A percentile compares a stretch with the other conserved stretches of the same genome.
Evolutionary conservation across 2,329 filamentous ascomycete genomes (phyloP).

Genomic region (Dryadomyces sulphureus): DNA sequence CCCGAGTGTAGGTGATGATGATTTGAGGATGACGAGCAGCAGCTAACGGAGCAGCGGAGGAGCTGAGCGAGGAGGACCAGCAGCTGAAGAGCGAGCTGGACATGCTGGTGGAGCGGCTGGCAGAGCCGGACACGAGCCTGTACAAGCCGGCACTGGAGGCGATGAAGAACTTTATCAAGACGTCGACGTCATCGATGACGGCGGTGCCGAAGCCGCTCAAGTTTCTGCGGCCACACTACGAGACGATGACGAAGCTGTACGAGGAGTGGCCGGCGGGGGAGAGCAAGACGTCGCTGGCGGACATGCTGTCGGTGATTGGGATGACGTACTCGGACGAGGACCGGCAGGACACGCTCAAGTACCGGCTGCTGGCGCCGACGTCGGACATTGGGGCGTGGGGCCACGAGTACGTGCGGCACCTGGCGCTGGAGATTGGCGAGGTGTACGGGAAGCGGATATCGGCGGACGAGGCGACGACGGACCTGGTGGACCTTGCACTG

Average conservation of each 20-base stretch:
- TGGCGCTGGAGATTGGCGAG: conserved; percentile 89
- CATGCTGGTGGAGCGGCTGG: conserved; percentile 91
- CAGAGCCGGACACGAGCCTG: conserved; percentile 71
- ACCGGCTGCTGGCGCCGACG: conserved; percentile 75
- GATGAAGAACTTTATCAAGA: conserved; percentile 98
- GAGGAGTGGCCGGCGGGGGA: conserved; percentile 75
- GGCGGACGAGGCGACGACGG: conserved; percentile 68
- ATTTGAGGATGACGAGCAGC: background rate
- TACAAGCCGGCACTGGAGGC: conserved; percentile 88
- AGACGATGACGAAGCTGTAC: conserved; percentile 73
- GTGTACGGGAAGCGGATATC: conserved; percentile 81
- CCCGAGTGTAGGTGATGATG: conserved; percentile 10
- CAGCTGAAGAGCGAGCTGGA: conserved; percentile 96
- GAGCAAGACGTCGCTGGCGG: conserved; percentile 80
- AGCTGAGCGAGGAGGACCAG: conserved; percentile 95
- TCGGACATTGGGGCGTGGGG: conserved; percentile 95
- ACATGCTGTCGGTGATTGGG: conserved; percentile 90
- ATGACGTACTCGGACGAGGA: conserved; percentile 99
- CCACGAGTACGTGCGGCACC: conserved; percentile 92
- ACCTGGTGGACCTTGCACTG: conserved; percentile 72
- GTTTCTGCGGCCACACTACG: conserved; percentile 93
- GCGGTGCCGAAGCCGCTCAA: conserved; percentile 97
- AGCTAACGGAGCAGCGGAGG: conserved; percentile 40
- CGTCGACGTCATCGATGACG: conserved; percentile 97
- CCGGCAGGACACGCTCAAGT: conserved; percentile 90